Evolutionary conservation across 2,329 filamentous ascomycete species (phyloP).

Genomic region (Dactylellina haptotyla): DNA sequence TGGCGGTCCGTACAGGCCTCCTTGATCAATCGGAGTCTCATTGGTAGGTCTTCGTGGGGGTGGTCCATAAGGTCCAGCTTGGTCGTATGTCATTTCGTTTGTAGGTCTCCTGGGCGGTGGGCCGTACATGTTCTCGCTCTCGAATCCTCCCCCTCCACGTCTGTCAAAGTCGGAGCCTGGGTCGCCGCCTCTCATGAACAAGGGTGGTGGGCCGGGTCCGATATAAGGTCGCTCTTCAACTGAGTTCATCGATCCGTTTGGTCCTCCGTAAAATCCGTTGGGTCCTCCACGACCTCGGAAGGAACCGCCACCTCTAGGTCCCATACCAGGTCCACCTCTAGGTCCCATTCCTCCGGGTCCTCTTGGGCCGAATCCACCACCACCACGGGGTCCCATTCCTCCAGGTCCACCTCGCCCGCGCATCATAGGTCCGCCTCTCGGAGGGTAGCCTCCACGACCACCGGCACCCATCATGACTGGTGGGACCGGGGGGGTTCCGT

Average conservation of each 20-base stretch:
- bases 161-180: conserved; percentile 33
- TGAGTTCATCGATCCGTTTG: conserved; percentile 41
- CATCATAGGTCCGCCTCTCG: conserved; percentile 45
- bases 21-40: conserved; percentile 33
- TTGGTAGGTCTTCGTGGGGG: conserved; percentile 27
- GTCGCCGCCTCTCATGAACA: conserved; percentile 49
- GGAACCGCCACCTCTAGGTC: conserved; percentile 31
- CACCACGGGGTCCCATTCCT: conserved; percentile 44
- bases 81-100: conserved; percentile 27
- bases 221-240: conserved; percentile 53
- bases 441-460: conserved; percentile 50
- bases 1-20: conserved; percentile 40
- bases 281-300: conserved; percentile 52
- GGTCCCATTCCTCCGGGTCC: conserved; percentile 46
- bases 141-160: conserved; percentile 25
- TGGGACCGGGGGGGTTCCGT: conserved; percentile 39
- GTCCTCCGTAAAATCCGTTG: conserved; percentile 48
- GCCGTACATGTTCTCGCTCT: conserved; percentile 49
- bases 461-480: conserved; percentile 37
- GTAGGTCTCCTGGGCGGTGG: conserved; percentile 37
- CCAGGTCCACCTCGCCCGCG: conserved; percentile 48
- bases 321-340: conserved; percentile 45
- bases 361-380: conserved; percentile 54
- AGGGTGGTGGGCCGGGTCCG: conserved; percentile 50
- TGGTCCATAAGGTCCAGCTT: conserved; percentile 35